phyloP scores from a whole-genome alignment of 192 early-diverging fungal species.

The Gamsiella multidivaricata region DNA sequence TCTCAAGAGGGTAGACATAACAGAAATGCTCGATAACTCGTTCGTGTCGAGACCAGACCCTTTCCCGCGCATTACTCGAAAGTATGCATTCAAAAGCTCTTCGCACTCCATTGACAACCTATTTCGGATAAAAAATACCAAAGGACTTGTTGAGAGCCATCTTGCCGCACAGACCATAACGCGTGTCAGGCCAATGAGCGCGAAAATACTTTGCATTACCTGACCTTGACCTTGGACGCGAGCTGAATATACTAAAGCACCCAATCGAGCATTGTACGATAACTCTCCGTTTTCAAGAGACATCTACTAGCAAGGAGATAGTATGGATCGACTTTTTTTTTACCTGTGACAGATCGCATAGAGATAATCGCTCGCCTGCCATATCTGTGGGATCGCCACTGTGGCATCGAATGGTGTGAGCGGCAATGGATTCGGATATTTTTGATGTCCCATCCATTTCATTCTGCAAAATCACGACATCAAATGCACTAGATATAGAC shows the following conservation, averaged over 20 bases:
- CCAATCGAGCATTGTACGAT: background rate
- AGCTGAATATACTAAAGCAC: slow-evolving; percentile 13
- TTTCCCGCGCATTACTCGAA: slow-evolving; percentile 35
- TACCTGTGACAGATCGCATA: background rate
- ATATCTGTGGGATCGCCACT: background rate
- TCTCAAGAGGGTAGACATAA: slow-evolving; percentile 37
- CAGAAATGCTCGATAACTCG: slow-evolving; percentile 11
- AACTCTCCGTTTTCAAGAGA: too few species aligned
- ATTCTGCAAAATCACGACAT: slow-evolving; percentile 33
- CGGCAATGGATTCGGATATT: slow-evolving; percentile 2
- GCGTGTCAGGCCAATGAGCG: too few species aligned
- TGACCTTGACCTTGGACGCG: slow-evolving; percentile 33
- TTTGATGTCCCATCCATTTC: slow-evolving; percentile 17
- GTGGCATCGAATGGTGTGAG: background rate
- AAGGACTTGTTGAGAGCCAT: too few species aligned
- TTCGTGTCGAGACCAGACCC: slow-evolving; percentile 8
- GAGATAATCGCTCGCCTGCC: background rate
- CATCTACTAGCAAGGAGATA: too few species aligned
- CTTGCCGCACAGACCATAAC: background rate
- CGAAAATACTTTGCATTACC: too few species aligned
- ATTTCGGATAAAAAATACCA: background rate
- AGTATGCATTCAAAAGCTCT: slow-evolving; percentile 19
- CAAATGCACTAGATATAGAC: slow-evolving; percentile 16
- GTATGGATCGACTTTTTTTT: too few species aligned
- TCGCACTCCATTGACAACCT: slow-evolving; percentile 28